Conservation (phyloP, 179 eudicot genomes). For the Pouteria campechiana region DNA sequence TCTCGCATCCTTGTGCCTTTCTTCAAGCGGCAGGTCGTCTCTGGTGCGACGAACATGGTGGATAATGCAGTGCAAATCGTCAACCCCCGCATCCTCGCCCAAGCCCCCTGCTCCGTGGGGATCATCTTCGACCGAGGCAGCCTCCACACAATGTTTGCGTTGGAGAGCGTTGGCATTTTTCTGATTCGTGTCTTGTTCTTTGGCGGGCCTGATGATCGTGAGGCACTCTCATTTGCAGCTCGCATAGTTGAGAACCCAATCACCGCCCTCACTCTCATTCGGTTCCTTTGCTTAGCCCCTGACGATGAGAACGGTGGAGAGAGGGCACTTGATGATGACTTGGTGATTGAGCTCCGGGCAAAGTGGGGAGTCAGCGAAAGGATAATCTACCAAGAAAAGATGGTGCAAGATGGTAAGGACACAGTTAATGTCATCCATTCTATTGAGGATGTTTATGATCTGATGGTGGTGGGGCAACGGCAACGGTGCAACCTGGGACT, state of each 20-base stretch:
- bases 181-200: no score
- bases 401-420: neutral
- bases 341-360: neutral
- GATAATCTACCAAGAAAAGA: neutral
- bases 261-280: neutral
- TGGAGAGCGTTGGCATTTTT: neutral
- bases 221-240: neutral
- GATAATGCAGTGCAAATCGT: constrained; percentile 29
- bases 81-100: constrained; percentile 34
- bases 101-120: constrained; percentile 47
- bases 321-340: neutral
- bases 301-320: neutral
- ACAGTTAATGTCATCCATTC: neutral
- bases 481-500: neutral
- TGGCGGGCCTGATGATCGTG: neutral
- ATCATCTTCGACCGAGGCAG: constrained; percentile 26
- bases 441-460: neutral
- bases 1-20: constrained; percentile 42
- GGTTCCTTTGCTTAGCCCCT: no score
- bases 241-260: neutral
- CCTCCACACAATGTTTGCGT: neutral
- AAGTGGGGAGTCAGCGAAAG: neutral
- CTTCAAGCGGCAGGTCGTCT: constrained; percentile 45
- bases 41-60: constrained; percentile 38
- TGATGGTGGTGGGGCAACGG: neutral